Evolutionary conservation across 257 asterid species (phyloP), one percentile per base, ranked within the genome.

Genomic region (Salvia hispanica): DNA sequence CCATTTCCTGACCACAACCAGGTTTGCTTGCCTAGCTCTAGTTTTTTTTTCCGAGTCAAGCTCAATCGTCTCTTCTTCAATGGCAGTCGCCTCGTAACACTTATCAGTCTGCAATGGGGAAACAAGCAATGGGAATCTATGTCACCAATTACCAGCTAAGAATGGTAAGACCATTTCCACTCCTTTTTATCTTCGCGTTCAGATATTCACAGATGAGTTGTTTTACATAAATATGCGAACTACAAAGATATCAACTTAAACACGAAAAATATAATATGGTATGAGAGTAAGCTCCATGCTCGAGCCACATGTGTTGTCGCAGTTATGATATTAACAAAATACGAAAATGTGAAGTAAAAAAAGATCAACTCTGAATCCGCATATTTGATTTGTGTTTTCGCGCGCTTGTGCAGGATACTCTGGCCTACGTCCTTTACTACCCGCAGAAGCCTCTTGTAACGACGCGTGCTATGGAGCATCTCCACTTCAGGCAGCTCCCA

Each of bases 101-200:
- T n/a, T 90, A 90, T 71, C 97, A 90, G 76, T 90, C 95, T 15
- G 97, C 97, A 63, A 90, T 90, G 97, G 97, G 97, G 64, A 90
- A 90, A 72, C 97, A 90, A 71, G 95, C 97, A 58, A 86, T 90
- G 95, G 95, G 95, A 59, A 90, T 90, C 55, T 90, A 88, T 69
- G 95, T 84, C 66, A 88, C 97, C 67, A 90, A 90, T 70, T 88
- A 81, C 86, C 95, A 90, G 66, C 74, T 88, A 56, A 78, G 95
- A 62, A 88, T 88, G 95, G 96, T 88, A 28, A 69, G 60, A 39
- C 7, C 36, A 61, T 36, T 44, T 46, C 55, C 55, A 36, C 33
- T 56, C 63, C 44, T 58, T 39, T 15, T 15, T 39, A 7, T 39
- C 31, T 25, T 25, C 31, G 31, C 31, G 31, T 25, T 25, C 31